Conservation (phyloP, 352 stramenopile genomes). For the Hyaloperonospora arabidopsidis region DNA sequence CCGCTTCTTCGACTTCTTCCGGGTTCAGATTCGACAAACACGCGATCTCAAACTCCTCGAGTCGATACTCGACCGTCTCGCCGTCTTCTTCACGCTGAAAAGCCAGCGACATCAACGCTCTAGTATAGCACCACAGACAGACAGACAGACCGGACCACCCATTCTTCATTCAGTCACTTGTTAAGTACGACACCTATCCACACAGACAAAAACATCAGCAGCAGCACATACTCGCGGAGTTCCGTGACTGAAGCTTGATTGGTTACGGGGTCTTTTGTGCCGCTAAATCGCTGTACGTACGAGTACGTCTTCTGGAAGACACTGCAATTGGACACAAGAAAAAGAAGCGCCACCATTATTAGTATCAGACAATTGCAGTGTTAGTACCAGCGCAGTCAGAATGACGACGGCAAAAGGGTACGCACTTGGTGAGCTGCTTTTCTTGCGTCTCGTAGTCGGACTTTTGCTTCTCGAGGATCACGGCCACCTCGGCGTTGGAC, state of each 20-base stretch:
- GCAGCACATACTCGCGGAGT: slow-evolving; percentile 64
- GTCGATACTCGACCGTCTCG: slow-evolving; percentile 61
- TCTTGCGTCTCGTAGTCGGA: slow-evolving; percentile 87
- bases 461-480: slow-evolving; percentile 88
- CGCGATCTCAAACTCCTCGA: slow-evolving; percentile 87
- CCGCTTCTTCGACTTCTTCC: slow-evolving; percentile 83
- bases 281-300: slow-evolving; percentile 87
- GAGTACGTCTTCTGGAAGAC: slow-evolving; percentile 90
- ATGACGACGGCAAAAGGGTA: background rate
- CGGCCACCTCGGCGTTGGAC: slow-evolving; percentile 84
- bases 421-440: slow-evolving; percentile 81
- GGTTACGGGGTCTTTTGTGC: slow-evolving; percentile 86
- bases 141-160: no score
- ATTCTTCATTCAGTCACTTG: no score
- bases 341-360: no score
- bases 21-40: slow-evolving; percentile 87
- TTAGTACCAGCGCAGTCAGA: no score
- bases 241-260: slow-evolving; percentile 87
- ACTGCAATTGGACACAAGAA: slow-evolving; percentile 20
- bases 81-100: slow-evolving; percentile 76
- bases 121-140: slow-evolving; percentile 14
- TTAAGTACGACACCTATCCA: no score
- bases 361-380: no score
- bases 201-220: no score
- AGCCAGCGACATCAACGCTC: slow-evolving; percentile 76